Evolutionary conservation across 2,329 filamentous ascomycete genomes (phyloP).

Genomic region (Onygena corvina): DNA sequence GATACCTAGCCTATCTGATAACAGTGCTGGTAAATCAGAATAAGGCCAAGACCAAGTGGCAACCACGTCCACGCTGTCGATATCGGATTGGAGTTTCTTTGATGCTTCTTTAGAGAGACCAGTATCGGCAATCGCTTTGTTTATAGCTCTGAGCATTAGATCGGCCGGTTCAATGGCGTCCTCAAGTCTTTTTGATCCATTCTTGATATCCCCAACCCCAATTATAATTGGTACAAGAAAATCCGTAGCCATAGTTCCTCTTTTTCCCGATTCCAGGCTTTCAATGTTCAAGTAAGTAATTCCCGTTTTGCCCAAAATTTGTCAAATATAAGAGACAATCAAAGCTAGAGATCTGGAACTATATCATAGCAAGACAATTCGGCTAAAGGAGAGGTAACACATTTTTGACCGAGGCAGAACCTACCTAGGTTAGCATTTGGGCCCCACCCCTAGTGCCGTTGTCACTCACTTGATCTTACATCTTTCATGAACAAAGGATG

Average conservation of each 20-base stretch:
- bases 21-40: slow-evolving; percentile 43
- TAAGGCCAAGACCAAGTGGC: slow-evolving; percentile 57
- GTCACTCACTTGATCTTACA: too few species aligned
- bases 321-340: neutral
- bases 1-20: slow-evolving; percentile 41
- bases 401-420: too few species aligned
- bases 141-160: slow-evolving; percentile 47
- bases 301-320: too few species aligned
- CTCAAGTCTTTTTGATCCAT: slow-evolving; percentile 40
- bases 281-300: too few species aligned
- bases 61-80: slow-evolving; percentile 50
- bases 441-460: too few species aligned
- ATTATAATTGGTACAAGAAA: slow-evolving; percentile 43
- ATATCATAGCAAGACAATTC: too few species aligned
- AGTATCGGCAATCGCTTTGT: slow-evolving; percentile 41
- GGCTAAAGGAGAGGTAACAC: too few species aligned
- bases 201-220: slow-evolving; percentile 51
- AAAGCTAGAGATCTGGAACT: neutral
- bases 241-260: neutral
- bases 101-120: slow-evolving; percentile 22
- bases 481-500: too few species aligned
- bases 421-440: too few species aligned
- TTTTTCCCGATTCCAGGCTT: too few species aligned
- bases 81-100: slow-evolving; percentile 32
- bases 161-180: slow-evolving; percentile 48